Conservation (phyloP, 768 basidiomycete species). For the Boletus rubropictus region DNA sequence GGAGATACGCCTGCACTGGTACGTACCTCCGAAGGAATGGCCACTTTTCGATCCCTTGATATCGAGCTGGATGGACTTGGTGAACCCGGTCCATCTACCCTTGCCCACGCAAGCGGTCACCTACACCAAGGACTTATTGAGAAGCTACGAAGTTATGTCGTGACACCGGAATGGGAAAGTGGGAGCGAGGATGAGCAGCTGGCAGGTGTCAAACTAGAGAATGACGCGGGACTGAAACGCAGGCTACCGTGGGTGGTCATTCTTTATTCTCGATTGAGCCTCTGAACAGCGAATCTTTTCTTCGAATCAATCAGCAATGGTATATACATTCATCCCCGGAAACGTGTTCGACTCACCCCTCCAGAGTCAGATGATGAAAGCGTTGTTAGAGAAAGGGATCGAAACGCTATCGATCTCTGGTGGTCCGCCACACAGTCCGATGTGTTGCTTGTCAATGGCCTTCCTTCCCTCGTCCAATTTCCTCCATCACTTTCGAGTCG, state of each 20-base stretch:
- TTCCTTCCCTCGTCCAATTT: conserved; percentile 46
- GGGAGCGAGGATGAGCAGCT: conserved; percentile 33
- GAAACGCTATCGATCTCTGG: conserved; percentile 55
- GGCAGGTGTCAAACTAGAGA: conserved; percentile 26
- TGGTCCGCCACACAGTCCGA: conserved; percentile 69
- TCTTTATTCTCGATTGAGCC: background rate
- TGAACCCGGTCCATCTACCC: conserved; percentile 31
- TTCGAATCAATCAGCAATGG: conserved; percentile 17
- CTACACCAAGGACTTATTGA: conserved; percentile 13
- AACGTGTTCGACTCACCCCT: conserved; percentile 50
- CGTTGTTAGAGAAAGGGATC: conserved; percentile 29
- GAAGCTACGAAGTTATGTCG: conserved; percentile 18
- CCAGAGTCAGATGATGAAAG: conserved; percentile 34
- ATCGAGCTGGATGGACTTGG: conserved; percentile 38
- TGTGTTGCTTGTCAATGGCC: conserved; percentile 54
- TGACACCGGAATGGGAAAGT: conserved; percentile 30
- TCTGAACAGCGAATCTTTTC: background rate
- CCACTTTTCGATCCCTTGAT: conserved; percentile 56
- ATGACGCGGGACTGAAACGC: conserved; percentile 53
- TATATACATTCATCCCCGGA: conserved; percentile 44
- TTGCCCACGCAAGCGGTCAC: conserved; percentile 30
- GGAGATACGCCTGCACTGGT: conserved; percentile 61
- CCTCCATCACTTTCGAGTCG: conserved; percentile 16
- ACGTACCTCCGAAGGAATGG: conserved; percentile 74
- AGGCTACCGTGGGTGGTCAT: conserved; percentile 33